Conservation (phyloP, 495 filamentous ascomycete genomes). For the Tuber melanosporum region DNA sequence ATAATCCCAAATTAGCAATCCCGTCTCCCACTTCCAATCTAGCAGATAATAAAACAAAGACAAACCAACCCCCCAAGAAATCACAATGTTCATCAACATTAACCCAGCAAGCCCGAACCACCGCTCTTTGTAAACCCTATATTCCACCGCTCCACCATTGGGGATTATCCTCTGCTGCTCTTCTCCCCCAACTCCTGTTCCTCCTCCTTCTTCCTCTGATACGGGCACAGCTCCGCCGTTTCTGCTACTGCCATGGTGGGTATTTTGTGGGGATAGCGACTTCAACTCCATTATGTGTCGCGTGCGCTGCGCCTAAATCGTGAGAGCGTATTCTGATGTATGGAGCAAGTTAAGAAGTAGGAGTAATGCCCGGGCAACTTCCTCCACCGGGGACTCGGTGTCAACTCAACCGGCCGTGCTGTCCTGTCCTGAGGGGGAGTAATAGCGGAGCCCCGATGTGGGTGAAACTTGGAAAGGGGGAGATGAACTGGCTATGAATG, state of each 20-base stretch:
- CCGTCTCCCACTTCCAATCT: neutral
- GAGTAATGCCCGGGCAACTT: neutral
- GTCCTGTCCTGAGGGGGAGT: neutral
- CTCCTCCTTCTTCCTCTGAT: neutral
- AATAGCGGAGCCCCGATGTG: neutral
- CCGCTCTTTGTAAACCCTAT: conserved; percentile 77
- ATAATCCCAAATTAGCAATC: conserved; percentile 4
- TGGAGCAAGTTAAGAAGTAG: neutral
- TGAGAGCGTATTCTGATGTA: neutral
- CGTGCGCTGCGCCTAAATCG: neutral
- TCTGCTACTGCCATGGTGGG: neutral
- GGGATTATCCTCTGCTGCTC: neutral
- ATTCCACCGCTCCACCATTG: conserved; percentile 40
- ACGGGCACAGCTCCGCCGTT: neutral
- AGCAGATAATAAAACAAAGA: neutral
- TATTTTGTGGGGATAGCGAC: neutral
- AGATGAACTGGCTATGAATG: neutral
- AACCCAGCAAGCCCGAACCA: conserved; percentile 84
- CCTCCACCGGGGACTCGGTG: neutral
- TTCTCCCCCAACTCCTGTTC: neutral
- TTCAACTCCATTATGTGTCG: neutral
- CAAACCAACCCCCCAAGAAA: conserved; percentile 84
- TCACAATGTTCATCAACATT: conserved; percentile 81
- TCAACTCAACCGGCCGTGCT: neutral
- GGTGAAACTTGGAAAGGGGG: neutral